Base-by-base conservation (phyloP, 352 stramenopile genomes). In the Globisporangium alternatum region DNA sequence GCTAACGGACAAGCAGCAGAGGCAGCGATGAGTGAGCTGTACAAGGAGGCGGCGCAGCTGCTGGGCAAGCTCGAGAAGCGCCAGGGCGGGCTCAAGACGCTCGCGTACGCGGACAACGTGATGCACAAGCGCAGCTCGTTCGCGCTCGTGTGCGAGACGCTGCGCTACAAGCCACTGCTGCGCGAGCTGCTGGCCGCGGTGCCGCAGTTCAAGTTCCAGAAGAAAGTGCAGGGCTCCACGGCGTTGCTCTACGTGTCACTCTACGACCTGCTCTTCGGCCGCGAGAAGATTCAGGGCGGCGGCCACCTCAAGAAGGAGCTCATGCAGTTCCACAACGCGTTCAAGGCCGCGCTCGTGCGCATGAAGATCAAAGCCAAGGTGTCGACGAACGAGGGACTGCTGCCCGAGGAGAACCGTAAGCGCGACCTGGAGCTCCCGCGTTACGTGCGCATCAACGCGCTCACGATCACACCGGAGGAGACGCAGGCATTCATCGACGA, bases 361-460 rank as follows among this genome's bases (percentile, higher is more conserved):
- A 70, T 95, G 47, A 97, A 95, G 68, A 89, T 92, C 69, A 86
- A 88, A 47, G 71, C 72, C 48, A 92, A 91, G 60, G 88, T 93
- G 41, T 66, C 75, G n/a, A 80, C 71, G 22, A 89, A 91, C 66
- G 86, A 95, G 60, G 83, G 81, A 30, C 73, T 97, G 25, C 63
- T 96, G 57, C 86, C 86, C 22, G 79, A 81, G 43, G 83, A 91
- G 64, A 93, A 95, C 70, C 83, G 87, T 51, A 80, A 88, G 54
- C 78, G 77, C 37, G 74, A 90, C 56, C 66, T 90, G 15, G 69
- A 77, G 35, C 69, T 96, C 22, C 86, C 89, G 44, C 83, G 89
- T 3, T 99, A 98, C 64, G 90, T 98, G 62, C 93, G 97, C 43
- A 80, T 98, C 30, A 99, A 99, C 78, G 96, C 89, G 31, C 69